Conservation (phyloP, 176 grass and related monocot species). For the Oryza rufipogon region DNA sequence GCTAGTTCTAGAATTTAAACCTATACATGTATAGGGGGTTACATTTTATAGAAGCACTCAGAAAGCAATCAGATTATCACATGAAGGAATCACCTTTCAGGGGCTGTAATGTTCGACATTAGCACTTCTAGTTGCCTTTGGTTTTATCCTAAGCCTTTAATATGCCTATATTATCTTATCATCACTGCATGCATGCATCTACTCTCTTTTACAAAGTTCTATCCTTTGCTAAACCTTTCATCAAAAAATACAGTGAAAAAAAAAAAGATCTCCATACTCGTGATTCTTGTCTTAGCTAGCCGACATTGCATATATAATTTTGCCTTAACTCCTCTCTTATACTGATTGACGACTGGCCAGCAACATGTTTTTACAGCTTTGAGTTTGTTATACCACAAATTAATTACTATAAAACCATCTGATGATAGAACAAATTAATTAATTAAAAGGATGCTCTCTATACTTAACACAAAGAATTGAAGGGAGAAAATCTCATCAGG, state of each 20-base stretch:
- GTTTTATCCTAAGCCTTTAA: slow-evolving; percentile 26
- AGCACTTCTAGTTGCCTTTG: slow-evolving; percentile 1
- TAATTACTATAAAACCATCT: not conserved
- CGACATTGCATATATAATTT: not conserved
- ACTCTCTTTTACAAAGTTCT: slow-evolving; percentile 25
- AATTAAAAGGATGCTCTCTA: not conserved
- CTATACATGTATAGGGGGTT: not conserved
- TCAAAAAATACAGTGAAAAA: not conserved
- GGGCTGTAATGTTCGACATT: slow-evolving; percentile 15
- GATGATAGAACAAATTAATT: not conserved
- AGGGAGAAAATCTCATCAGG: not conserved
- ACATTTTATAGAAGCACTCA: not conserved
- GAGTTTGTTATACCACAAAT: not conserved
- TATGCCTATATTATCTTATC: slow-evolving; percentile 26
- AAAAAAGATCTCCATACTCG: not conserved
- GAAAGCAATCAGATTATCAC: not conserved
- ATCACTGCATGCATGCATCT: slow-evolving; percentile 10
- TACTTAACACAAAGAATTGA: slow-evolving; percentile 23
- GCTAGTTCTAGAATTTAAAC: not conserved
- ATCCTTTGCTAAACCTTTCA: slow-evolving; percentile 41
- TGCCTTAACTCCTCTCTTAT: not conserved
- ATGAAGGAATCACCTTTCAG: slow-evolving; percentile 1
- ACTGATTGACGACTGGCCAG: slow-evolving; percentile 9
- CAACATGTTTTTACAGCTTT: not conserved
- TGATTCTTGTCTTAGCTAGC: slow-evolving; percentile 5